A percentile compares a stretch with the other conserved stretches of the same genome.
These are phyloP conservation scores for Sarocladium strictum DNA, from an alignment of 2,329 filamentous ascomycete genomes.

Conservation along the genomic window DNA sequence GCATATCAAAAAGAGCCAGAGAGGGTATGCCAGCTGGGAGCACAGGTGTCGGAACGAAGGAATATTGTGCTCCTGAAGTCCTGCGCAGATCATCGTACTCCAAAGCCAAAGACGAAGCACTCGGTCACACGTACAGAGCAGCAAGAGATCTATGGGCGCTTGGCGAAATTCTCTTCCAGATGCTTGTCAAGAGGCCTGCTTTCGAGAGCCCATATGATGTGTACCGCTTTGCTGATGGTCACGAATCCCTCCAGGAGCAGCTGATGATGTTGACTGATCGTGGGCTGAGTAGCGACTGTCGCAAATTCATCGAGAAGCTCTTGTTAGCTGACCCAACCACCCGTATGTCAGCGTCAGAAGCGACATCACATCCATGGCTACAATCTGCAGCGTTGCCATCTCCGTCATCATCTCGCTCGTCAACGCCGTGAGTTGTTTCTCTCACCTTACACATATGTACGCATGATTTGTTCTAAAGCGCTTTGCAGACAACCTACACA, in stretches of 20 bases:
- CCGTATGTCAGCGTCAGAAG: background rate
- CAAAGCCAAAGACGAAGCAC: background rate
- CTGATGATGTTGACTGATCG: background rate
- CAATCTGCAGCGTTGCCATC: background rate
- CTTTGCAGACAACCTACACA: too few relatives aligned
- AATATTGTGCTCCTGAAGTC: constrained; percentile 3
- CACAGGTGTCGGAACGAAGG: background rate
- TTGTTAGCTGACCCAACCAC: background rate
- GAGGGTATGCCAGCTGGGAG: background rate
- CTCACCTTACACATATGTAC: too few relatives aligned
- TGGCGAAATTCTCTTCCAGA: constrained; percentile 1
- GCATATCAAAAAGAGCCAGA: constrained; percentile 7
- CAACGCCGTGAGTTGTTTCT: background rate
- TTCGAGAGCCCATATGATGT: background rate
- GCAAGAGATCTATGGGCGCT: background rate
- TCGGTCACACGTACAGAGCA: background rate
- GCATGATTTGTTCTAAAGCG: too few relatives aligned
- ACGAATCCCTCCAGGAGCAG: background rate
- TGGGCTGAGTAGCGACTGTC: background rate
- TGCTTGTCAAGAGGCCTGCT: background rate
- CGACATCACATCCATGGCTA: background rate
- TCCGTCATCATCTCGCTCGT: background rate
- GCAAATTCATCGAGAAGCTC: background rate
- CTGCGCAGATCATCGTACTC: background rate
- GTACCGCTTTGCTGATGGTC: constrained; percentile 1